Evolutionary conservation across 2,329 filamentous ascomycete species (phyloP).

Genomic region (Sclerotinia spermophila): DNA sequence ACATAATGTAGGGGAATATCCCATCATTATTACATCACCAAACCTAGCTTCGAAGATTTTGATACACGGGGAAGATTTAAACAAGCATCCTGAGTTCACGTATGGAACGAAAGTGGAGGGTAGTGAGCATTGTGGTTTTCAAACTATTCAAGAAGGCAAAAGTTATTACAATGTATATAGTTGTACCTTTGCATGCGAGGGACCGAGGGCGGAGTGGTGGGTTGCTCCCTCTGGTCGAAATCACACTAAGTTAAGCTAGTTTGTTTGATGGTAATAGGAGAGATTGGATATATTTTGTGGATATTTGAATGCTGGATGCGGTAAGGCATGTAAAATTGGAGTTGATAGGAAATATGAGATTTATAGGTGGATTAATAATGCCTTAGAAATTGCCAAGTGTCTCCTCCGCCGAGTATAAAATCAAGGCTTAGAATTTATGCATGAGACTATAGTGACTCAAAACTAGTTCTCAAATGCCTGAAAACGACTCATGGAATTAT

Average conservation of each 20-base stretch:
- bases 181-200: not conserved
- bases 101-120: not conserved
- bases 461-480: rapidly evolving
- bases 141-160: not conserved
- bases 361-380: not conserved
- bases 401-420: not conserved
- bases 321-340: not conserved
- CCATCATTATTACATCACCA: not conserved
- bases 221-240: not conserved
- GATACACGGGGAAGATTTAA: not conserved
- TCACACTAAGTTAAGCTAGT: too few species aligned
- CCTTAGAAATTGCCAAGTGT: not conserved
- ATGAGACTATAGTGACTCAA: not conserved
- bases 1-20: not conserved
- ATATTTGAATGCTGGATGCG: not conserved
- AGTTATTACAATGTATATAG: not conserved
- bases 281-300: too few species aligned
- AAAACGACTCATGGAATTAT: not conserved
- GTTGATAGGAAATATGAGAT: not conserved
- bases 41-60: not conserved
- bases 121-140: not conserved
- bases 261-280: too few species aligned
- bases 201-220: not conserved
- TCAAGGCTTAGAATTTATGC: rapidly evolving
- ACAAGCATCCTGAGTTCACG: not conserved